Percentiles rank a stretch among this genome's conserved stretches.
These are phyloP conservation scores for Casuarina equisetifolia DNA, from an alignment of 306 rosid species.

Conservation along the genomic window DNA sequence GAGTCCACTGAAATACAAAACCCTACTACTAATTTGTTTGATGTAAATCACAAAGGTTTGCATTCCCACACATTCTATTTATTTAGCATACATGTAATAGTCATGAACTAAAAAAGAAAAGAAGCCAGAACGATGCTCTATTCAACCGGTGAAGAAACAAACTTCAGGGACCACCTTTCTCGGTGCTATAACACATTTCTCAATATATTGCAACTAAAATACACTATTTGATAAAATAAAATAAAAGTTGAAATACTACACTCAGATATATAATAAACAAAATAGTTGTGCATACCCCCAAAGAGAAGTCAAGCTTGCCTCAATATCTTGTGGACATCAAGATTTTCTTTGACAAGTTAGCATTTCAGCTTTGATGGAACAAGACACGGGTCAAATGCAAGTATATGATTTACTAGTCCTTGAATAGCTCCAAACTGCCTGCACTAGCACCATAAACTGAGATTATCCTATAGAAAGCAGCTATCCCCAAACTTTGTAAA, in stretches of 20 bases:
- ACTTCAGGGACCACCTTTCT: too few species aligned
- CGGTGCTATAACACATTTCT: too few species aligned
- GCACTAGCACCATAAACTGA: not conserved
- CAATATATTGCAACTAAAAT: too few species aligned
- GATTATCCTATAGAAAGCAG: not conserved
- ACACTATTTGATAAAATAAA: not conserved
- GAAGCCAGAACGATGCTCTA: too few species aligned
- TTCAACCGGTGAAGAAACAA: too few species aligned
- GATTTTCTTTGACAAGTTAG: not conserved
- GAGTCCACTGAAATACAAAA: not conserved
- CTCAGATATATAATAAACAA: not conserved
- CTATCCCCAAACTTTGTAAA: not conserved
- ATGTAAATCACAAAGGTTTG: too few species aligned
- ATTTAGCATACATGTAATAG: too few species aligned
- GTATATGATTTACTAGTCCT: not conserved
- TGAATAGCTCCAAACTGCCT: constrained; percentile 13
- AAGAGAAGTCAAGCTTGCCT: not conserved
- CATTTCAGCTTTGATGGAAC: not conserved
- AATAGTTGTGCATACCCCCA: not conserved
- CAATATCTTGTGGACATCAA: not conserved
- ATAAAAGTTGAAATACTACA: not conserved
- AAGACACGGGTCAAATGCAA: not conserved
- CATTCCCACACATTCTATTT: too few species aligned
- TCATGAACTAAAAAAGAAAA: too few species aligned
- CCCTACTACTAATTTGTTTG: too few species aligned